Evolutionary conservation across 169 alveolate species (phyloP), one percentile per base, ranked within the genome.

Genomic region (Plasmodium berghei): DNA sequence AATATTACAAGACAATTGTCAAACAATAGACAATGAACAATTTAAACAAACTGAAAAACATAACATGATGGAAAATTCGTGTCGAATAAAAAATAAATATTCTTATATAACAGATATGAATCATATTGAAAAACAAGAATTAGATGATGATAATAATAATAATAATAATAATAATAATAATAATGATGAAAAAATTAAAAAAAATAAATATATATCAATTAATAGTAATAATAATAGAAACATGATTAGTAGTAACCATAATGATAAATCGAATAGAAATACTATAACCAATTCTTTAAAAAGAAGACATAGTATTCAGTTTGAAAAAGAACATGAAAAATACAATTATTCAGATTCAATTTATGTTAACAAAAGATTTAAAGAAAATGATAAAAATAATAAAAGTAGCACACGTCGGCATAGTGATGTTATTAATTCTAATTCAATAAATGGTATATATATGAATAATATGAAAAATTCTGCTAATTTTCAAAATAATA

Each of bases 301-400:
- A 45, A 77, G 89, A 64, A 77, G 77, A 77, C 89, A 77, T 69
- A 77, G 77, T 5, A 77, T 75, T 18, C 77, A 77, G 9, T n/a
- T 77, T 64, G 28, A 18, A 6, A 54, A 59, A 18, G 89, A 77
- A n/a, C 45, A 77, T 49, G 80, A 64, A 8, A 77, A 56, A 58
- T 42, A 63, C 16, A 52, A 64, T 64, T 26, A 64, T 58, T 77
- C 80, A 9, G 72, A 77, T 45, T 49, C 77, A 5, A n/a, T 26
- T 18, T 54, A 20, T 34, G 2, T 77, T 6, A 77, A 77, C 34
- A 77, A 52, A 18, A 26, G 58, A 77, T 62, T 18, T 46, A 48
- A 52, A 9, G 59, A 62, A 4, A 40, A 12, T 1, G 59, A 77
- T 9, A 28, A 18, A 22, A 64, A 58, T 26, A 22, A 28, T 22